These are phyloP conservation scores for Fusarium pilosicola DNA, from an alignment of 2,329 filamentous ascomycete genomes.

Conservation along the genomic window DNA sequence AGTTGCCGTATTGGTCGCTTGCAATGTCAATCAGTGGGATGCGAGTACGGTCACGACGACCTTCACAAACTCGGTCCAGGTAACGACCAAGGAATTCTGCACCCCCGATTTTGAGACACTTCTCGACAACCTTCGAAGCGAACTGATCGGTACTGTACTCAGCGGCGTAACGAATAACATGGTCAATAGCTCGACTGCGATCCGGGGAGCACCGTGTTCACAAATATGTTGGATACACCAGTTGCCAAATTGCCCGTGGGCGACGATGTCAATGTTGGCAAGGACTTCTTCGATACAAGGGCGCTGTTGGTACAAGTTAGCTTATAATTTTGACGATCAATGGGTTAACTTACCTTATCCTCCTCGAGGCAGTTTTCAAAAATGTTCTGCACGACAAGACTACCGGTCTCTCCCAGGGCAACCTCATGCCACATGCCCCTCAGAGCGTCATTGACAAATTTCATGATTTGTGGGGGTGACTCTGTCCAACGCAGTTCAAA, in stretches of 20 bases:
- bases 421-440: slow-evolving; percentile 99
- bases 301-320: slow-evolving; percentile 66
- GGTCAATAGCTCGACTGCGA: slow-evolving; percentile 91
- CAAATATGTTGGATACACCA: slow-evolving; percentile 99
- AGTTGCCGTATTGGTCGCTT: slow-evolving; percentile 98
- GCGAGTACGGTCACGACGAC: slow-evolving; percentile 87
- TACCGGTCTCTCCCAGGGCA: slow-evolving; percentile 95
- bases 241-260: slow-evolving; percentile 97
- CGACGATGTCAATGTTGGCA: slow-evolving; percentile 92
- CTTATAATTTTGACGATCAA: neutral
- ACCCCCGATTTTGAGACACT: slow-evolving; percentile 96
- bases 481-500: slow-evolving; percentile 94
- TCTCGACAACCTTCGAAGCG: slow-evolving; percentile 98
- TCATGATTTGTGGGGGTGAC: slow-evolving; percentile 97
- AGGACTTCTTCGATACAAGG: slow-evolving; percentile 98
- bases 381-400: slow-evolving; percentile 98
- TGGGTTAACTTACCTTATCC: slow-evolving; percentile 78
- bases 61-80: slow-evolving; percentile 92
- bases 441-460: slow-evolving; percentile 94
- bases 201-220: slow-evolving; percentile 94
- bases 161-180: slow-evolving; percentile 90
- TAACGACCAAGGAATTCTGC: slow-evolving; percentile 91
- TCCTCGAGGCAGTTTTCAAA: slow-evolving; percentile 99
- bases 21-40: slow-evolving; percentile 98
- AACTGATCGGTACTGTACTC: slow-evolving; percentile 99